Base-by-base conservation (phyloP, 768 basidiomycete species). In the Fistulinella prunicolor region DNA sequence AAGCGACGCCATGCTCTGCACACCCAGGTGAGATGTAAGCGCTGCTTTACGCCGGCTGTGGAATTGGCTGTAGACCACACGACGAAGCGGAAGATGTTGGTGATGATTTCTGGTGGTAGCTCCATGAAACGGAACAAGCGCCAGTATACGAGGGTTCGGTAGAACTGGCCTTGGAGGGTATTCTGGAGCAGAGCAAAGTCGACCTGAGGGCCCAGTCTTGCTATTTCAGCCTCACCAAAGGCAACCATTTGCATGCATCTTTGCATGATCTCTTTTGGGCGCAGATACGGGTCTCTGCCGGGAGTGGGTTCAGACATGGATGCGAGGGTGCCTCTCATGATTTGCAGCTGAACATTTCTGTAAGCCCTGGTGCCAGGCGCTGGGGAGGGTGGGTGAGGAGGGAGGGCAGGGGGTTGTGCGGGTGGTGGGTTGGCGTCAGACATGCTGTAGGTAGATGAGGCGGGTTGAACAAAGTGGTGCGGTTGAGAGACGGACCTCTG, bases 71-170 rank as follows among this genome's bases (percentile, higher is more conserved):
- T 58, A n/a, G 78, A 74, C 83, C 81, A 85, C 34, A 72, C 73
- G 30, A 80, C 74, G 56, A 70, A 70, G 49, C 79, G 83, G 55
- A 89, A 78, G 54, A 89, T 83, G 49, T 79, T 75, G 65, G 65
- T 67, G 50, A 88, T 67, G 46, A 89, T 80, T 61, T 89, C 87
- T 24, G 71, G 62, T 3, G 86, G 87, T 4, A 88, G 73, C 28
- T 81, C 73, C 64, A 77, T 78, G 51, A 87, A 67, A 37, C 76
- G 77, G 62, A 86, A 85, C 28, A 69, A 66, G 30, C 63, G 63
- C 67, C 71, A 75, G 42, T 64, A 63, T 3, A 67, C 46, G 53
- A 70, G 38, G 23, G 55, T 43, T 21, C 53, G 54, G 14, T 51
- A 51, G 50, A 50, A 57, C 45, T 52, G 55, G n/a, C 43, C 23